These are phyloP conservation scores for Nothopassalora personata DNA, from an alignment of 2,329 filamentous ascomycete genomes.

Conservation along the genomic window DNA sequence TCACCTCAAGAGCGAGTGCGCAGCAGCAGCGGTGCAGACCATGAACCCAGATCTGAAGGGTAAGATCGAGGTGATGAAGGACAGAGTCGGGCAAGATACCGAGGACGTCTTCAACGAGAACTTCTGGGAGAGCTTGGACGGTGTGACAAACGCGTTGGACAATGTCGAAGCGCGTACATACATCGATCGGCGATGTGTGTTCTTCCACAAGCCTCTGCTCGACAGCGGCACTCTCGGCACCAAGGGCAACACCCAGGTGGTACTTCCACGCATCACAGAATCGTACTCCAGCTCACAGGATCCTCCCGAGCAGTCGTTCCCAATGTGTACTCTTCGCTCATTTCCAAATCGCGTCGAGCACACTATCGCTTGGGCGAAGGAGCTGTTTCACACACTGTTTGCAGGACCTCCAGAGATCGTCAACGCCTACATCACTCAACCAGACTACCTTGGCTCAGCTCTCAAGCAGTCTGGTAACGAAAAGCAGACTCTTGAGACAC, in stretches of 20 bases:
- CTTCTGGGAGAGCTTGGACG: constrained; percentile 83
- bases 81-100: constrained; percentile 85
- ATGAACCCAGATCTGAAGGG: constrained; percentile 93
- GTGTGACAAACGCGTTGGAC: constrained; percentile 94
- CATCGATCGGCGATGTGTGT: constrained; percentile 91
- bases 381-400: constrained; percentile 90
- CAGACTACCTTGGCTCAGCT: constrained; percentile 80
- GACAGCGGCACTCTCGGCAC: constrained; percentile 98
- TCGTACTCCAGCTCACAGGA: constrained; percentile 97
- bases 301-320: constrained; percentile 96
- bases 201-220: constrained; percentile 93
- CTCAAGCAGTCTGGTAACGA: constrained; percentile 92
- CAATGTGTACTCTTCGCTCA: constrained; percentile 94
- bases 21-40: constrained; percentile 77
- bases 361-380: constrained; percentile 96
- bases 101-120: constrained; percentile 90
- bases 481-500: constrained; percentile 84
- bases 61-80: constrained; percentile 79
- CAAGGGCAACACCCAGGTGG: constrained; percentile 96
- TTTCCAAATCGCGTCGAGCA: constrained; percentile 99
- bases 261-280: constrained; percentile 85
- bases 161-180: constrained; percentile 97
- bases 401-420: constrained; percentile 90
- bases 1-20: constrained; percentile 92
- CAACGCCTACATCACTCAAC: constrained; percentile 81